phyloP scores from a whole-genome alignment of 129 eudicot species.

The Arctium minus region DNA sequence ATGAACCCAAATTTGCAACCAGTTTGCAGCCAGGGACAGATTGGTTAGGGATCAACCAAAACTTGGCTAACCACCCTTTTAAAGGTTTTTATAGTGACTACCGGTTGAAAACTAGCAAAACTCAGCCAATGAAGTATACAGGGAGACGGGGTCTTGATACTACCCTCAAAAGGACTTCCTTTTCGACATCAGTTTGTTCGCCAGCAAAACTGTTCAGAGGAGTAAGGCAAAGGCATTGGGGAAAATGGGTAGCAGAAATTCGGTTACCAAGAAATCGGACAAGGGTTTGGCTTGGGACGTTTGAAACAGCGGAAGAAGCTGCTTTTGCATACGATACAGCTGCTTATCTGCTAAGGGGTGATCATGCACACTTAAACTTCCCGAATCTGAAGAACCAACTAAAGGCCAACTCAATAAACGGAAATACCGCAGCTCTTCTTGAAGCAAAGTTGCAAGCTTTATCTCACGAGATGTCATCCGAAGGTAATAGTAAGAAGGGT shows the following conservation, averaged over 20 bases:
- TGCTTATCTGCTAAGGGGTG: constrained; percentile 77
- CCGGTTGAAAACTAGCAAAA: constrained; percentile 54
- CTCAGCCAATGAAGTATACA: constrained; percentile 68
- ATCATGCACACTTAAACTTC: constrained; percentile 69
- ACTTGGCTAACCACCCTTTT: not conserved
- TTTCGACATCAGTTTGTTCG: constrained; percentile 17
- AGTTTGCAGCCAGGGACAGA: constrained; percentile 19
- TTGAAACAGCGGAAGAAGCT: constrained; percentile 89
- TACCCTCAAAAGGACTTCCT: constrained; percentile 19
- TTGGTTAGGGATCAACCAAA: constrained; percentile 34
- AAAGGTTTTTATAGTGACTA: constrained; percentile 27
- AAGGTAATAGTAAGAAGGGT: constrained; percentile 23
- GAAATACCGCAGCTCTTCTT: constrained; percentile 70
- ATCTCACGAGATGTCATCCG: constrained; percentile 22
- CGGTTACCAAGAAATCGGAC: constrained; percentile 81
- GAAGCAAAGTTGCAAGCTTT: constrained; percentile 72
- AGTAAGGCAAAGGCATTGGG: constrained; percentile 95
- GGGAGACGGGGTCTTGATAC: constrained; percentile 30
- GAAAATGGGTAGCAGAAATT: constrained; percentile 93
- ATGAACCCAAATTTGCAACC: constrained; percentile 25
- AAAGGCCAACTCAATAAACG: constrained; percentile 47
- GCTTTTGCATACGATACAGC: constrained; percentile 91
- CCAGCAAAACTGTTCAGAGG: constrained; percentile 58
- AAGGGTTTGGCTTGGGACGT: constrained; percentile 91
- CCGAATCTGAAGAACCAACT: constrained; percentile 56